These are phyloP conservation scores for Phellopilus nigrolimitatus DNA, from an alignment of 1,284 basidiomycete species.

Conservation along the genomic window DNA sequence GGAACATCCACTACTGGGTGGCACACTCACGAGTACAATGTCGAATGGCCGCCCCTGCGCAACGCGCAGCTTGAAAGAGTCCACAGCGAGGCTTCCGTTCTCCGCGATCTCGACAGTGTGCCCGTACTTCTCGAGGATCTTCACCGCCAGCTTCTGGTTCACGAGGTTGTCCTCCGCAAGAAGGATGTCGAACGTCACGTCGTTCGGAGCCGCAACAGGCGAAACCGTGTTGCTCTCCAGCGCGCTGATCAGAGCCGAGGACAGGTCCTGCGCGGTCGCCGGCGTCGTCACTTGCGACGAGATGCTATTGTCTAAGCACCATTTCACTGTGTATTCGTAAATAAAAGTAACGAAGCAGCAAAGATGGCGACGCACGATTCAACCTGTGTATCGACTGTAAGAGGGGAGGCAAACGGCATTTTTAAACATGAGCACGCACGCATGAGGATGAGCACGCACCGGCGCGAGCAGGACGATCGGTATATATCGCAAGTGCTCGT, in stretches of 20 bases:
- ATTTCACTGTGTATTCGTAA: constrained; percentile 58
- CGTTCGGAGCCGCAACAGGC: constrained; percentile 74
- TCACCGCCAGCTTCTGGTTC: constrained; percentile 96
- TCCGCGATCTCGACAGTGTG: constrained; percentile 97
- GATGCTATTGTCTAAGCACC: constrained; percentile 89
- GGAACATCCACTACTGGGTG: not conserved
- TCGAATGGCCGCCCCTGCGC: constrained; percentile 75
- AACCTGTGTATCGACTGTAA: constrained; percentile 56
- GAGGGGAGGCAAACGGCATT: not conserved
- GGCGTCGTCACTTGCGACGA: constrained; percentile 91
- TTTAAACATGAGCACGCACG: constrained; percentile 12
- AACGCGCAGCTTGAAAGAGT: constrained; percentile 79
- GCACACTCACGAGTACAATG: constrained; percentile 70
- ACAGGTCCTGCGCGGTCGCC: constrained; percentile 83
- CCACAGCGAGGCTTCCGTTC: constrained; percentile 90
- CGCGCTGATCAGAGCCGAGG: constrained; percentile 89
- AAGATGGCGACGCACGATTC: constrained; percentile 50
- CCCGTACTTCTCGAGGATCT: constrained; percentile 95
- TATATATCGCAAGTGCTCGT: constrained; percentile 94
- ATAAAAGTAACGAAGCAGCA: constrained; percentile 9
- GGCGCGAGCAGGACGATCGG: constrained; percentile 94
- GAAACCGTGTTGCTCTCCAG: constrained; percentile 90
- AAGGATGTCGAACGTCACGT: constrained; percentile 89
- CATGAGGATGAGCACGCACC: constrained; percentile 28
- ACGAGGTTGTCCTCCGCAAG: constrained; percentile 98